Base-by-base conservation (phyloP, 1,284 basidiomycete species). In the Boletus smithii region DNA sequence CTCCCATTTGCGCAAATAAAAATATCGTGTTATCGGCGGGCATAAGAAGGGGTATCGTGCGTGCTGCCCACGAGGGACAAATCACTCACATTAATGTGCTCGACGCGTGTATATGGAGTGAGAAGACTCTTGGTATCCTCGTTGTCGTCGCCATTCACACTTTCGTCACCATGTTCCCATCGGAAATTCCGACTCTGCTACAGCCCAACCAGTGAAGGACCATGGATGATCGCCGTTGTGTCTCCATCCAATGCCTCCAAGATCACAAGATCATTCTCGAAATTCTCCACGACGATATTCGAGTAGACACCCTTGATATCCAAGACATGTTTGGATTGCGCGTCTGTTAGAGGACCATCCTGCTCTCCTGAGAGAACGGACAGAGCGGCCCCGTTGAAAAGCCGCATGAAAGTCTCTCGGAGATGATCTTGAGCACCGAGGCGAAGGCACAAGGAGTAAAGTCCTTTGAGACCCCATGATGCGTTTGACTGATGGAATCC, bases 141-240 rank as follows among this genome's bases (percentile, higher is more conserved):
- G 30, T 29, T 29, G 48, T 37, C 22, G 10, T 30, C 27, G 22
- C 17, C 8, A 18, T 30, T 42, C 37, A 33, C 32, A 26, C 37
- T 23, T 32, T 27, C 6, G 30, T 32, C 24, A 24, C 22, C 14
- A 29, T 20, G 30, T 32, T 42, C 41, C 41, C 32, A 42, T 40
- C 32, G 39, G 32, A 52, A 37, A 35, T 42, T 49, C 23, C 10
- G 14, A 40, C 29, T 17, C 26, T 40, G 20, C 16, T 42, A 43
- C n/a, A 29, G n/a, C 13, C 40, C 16, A 31, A 29, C 34, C 31
- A 5, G n/a, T 26, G n/a, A 16, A 8, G 34, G 33, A 37, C 24
- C 44, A 30, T 6, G 10, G 16, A 26, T 31, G 24, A 50, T 38
- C 22, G 14, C 18, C 8, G 38, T 26, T 5, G 35, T 24, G 30